Percentiles rank a stretch among this genome's conserved stretches.
Evolutionary conservation across 352 stramenopile species (phyloP).

Genomic region (Peronosclerospora sorghi): DNA sequence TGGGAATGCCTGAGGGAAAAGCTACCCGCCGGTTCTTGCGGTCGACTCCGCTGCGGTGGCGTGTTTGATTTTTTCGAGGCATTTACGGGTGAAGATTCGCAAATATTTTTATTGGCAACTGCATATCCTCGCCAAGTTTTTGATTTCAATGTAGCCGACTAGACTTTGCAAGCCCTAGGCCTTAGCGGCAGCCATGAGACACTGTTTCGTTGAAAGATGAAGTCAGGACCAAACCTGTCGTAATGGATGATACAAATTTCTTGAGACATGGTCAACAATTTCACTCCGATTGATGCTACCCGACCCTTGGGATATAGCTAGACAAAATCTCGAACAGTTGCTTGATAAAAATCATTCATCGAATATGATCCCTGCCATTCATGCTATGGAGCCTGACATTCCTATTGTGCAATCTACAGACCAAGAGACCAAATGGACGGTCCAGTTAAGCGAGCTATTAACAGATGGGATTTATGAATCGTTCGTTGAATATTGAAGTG

Average conservation of each 20-base stretch:
- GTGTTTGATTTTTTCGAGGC: constrained; percentile 51
- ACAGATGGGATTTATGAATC: constrained; percentile 63
- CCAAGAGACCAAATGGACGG: constrained; percentile 48
- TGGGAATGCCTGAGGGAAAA: constrained; percentile 44
- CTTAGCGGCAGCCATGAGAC: constrained; percentile 48
- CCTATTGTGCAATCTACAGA: constrained; percentile 34
- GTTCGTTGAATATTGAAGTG: constrained; percentile 47
- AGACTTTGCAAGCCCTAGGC: constrained; percentile 39
- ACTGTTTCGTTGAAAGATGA: constrained; percentile 53
- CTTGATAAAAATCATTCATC: constrained; percentile 39
- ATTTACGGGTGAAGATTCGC: constrained; percentile 30
- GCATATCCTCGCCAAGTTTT: constrained; percentile 60
- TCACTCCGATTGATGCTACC: constrained; percentile 15
- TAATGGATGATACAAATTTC: background rate
- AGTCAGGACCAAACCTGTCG: background rate
- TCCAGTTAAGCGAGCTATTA: constrained; percentile 53
- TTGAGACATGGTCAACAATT: constrained; percentile 3
- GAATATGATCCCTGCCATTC: constrained; percentile 32
- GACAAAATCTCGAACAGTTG: constrained; percentile 27
- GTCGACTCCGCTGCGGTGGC: constrained; percentile 12
- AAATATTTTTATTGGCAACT: constrained; percentile 36
- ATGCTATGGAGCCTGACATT: constrained; percentile 61
- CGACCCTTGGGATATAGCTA: constrained; percentile 33
- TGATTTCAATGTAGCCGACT: constrained; percentile 18
- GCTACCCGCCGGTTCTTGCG: constrained; percentile 38